Conservation (phyloP, 495 filamentous ascomycete species). For the Parathielavia appendiculata region DNA sequence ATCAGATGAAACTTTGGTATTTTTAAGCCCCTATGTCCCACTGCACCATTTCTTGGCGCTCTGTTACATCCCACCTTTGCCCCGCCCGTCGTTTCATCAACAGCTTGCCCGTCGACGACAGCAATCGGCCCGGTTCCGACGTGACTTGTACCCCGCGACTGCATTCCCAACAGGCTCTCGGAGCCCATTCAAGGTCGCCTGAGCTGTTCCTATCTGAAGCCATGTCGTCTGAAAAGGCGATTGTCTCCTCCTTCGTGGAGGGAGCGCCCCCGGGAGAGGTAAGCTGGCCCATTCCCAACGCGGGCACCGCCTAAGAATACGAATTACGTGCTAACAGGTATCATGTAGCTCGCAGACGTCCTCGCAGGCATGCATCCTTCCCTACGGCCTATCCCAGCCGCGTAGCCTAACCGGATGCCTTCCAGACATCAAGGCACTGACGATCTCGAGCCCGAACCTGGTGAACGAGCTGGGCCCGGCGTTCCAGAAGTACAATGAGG, state of each 20-base stretch:
- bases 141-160: not conserved
- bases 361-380: conserved; percentile 59
- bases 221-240: conserved; percentile 50
- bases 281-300: conserved; percentile 29
- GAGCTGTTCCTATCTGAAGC: not conserved
- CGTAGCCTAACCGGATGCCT: conserved; percentile 9
- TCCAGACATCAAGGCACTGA: conserved; percentile 83
- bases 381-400: not conserved
- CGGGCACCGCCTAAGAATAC: not conserved
- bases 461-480: conserved; percentile 69
- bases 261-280: conserved; percentile 97
- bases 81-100: conserved; percentile 15
- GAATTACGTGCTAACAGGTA: conserved; percentile 15
- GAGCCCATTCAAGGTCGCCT: not conserved
- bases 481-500: conserved; percentile 92
- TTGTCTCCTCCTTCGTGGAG: conserved; percentile 82
- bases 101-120: not conserved
- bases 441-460: conserved; percentile 61
- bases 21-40: not conserved
- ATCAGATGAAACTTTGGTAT: not conserved
- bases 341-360: conserved; percentile 74
- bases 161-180: not conserved
- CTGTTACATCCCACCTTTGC: conserved; percentile 6
- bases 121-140: not conserved
- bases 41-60: conserved; percentile 16